These are phyloP conservation scores for Phytopythium delawarense DNA, from an alignment of 352 stramenopile species.

Conservation along the genomic window DNA sequence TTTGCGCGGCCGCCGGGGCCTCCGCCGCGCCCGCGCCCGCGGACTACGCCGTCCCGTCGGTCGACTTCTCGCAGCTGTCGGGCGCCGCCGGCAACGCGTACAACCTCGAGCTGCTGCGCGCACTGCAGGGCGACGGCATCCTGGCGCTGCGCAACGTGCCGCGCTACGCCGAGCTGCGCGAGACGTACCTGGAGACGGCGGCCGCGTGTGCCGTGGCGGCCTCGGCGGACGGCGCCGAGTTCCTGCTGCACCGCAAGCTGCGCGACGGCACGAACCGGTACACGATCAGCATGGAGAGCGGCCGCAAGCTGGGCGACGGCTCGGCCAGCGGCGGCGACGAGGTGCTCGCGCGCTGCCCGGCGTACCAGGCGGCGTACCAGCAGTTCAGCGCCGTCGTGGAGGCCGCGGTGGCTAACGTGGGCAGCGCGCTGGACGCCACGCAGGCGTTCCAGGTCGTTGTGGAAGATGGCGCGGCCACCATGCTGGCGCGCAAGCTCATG, in stretches of 20 bases:
- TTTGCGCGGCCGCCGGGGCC: conserved; percentile 3
- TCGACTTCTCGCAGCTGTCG: conserved; percentile 54
- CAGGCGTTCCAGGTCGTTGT: conserved; percentile 39
- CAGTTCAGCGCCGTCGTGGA: conserved; percentile 57
- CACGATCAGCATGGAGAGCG: conserved; percentile 68
- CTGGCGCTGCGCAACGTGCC: conserved; percentile 74
- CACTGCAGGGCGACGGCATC: conserved; percentile 68
- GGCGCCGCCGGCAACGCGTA: conserved; percentile 19
- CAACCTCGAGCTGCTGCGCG: conserved; percentile 35
- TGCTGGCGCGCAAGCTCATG: conserved; percentile 55
- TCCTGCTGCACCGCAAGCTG: conserved; percentile 61
- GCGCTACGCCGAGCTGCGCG: conserved; percentile 38
- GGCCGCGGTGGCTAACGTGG: conserved; percentile 48
- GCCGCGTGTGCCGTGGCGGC: conserved; percentile 52
- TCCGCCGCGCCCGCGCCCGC: too few relatives aligned
- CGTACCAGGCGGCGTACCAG: conserved; percentile 48
- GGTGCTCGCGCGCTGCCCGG: conserved; percentile 43
- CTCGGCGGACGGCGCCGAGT: conserved; percentile 44
- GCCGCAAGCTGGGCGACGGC: conserved; percentile 29
- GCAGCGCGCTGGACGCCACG: conserved; percentile 50
- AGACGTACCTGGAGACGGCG: conserved; percentile 52
- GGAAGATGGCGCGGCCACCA: conserved; percentile 23
- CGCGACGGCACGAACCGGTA: conserved; percentile 68
- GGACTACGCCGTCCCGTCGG: conserved; percentile 44
- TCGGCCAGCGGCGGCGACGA: conserved; percentile 23